Evolutionary conservation across 139 green algal genomes (phyloP).

Genomic region (Pycnococcus provasolii): DNA sequence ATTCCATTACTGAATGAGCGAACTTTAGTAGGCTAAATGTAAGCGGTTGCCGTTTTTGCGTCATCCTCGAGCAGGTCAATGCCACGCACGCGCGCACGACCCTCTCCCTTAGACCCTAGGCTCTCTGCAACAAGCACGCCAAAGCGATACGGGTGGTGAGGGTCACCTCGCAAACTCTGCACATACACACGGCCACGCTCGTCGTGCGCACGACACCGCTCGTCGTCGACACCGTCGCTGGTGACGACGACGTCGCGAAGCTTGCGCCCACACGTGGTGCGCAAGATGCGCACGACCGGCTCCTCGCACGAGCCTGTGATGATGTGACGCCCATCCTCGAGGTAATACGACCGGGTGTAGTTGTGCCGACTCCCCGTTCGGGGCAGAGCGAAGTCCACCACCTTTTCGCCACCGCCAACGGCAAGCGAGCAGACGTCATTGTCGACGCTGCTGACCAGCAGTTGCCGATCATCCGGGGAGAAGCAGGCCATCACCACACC

Average conservation of each 20-base stretch:
- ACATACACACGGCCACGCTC: too few relatives aligned
- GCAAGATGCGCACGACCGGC: slow-evolving; percentile 26
- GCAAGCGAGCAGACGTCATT: slow-evolving; percentile 19
- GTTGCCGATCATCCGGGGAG: slow-evolving; percentile 28
- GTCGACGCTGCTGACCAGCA: slow-evolving; percentile 27
- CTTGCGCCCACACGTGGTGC: slow-evolving; percentile 20
- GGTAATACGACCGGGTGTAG: slow-evolving; percentile 33
- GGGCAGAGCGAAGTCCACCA: background rate
- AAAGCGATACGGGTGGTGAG: too few relatives aligned
- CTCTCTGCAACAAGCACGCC: too few relatives aligned
- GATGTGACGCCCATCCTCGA: slow-evolving; percentile 32
- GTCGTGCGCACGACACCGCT: too few relatives aligned
- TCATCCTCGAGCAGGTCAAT: too few relatives aligned
- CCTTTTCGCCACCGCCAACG: background rate
- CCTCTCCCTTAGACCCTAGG: too few relatives aligned
- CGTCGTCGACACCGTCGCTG: too few relatives aligned
- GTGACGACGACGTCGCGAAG: slow-evolving; percentile 19
- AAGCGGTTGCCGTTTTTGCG: too few relatives aligned
- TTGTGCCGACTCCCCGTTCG: slow-evolving; percentile 19
- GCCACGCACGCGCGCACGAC: too few relatives aligned
- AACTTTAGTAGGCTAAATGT: too few relatives aligned
- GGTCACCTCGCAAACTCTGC: too few relatives aligned
- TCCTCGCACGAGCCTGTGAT: slow-evolving; percentile 32
- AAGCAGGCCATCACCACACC: slow-evolving; percentile 37
- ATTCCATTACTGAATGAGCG: too few relatives aligned